phyloP scores from a whole-genome alignment of 768 basidiomycete species.

The Kwoniella pini region DNA sequence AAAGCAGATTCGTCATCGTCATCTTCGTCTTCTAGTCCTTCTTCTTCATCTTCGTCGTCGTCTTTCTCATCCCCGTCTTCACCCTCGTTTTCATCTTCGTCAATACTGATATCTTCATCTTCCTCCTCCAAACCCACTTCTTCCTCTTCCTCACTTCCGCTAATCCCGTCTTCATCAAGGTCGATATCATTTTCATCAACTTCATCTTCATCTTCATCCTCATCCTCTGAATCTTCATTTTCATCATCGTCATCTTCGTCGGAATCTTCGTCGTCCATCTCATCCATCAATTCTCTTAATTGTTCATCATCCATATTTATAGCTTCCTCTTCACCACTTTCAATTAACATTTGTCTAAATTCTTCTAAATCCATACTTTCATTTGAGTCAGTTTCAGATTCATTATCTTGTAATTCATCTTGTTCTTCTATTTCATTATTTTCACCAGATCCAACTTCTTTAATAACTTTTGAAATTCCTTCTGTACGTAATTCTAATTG shows the following conservation, averaged over 20 bases:
- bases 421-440: constrained; percentile 49
- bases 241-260: constrained; percentile 51
- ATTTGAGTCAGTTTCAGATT: constrained; percentile 52
- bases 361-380: constrained; percentile 46
- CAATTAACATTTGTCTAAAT: constrained; percentile 31
- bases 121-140: constrained; percentile 33
- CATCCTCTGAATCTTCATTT: constrained; percentile 35
- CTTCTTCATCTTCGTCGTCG: constrained; percentile 41
- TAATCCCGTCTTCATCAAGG: constrained; percentile 57
- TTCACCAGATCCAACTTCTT: constrained; percentile 64
- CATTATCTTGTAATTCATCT: constrained; percentile 42
- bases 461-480: constrained; percentile 69
- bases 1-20: constrained; percentile 51
- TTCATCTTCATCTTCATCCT: constrained; percentile 29
- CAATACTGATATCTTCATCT: constrained; percentile 45
- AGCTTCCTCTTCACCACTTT: constrained; percentile 11
- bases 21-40: constrained; percentile 37
- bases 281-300: constrained; percentile 16
- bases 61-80: constrained; percentile 39
- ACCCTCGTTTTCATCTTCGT: constrained; percentile 22
- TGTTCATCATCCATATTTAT: constrained; percentile 17
- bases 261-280: constrained; percentile 41
- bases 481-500: constrained; percentile 82
- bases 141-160: constrained; percentile 35
- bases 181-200: constrained; percentile 26